Percentiles rank a stretch among this genome's conserved stretches.
Evolutionary conservation across 441 rosid genomes (phyloP).

Genomic region (Croton laevigatus): DNA sequence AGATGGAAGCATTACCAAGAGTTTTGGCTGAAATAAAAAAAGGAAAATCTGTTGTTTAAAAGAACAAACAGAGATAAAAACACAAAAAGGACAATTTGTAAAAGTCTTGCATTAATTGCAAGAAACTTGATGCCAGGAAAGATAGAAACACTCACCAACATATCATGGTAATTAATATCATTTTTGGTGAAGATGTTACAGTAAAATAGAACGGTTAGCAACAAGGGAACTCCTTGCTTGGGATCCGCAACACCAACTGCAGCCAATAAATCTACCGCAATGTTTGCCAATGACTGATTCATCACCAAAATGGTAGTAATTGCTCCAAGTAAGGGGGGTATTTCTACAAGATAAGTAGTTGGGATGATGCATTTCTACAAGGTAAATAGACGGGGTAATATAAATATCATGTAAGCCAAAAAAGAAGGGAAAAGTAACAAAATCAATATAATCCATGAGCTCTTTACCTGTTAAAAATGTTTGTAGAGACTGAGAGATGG

Average conservation of each 20-base stretch:
- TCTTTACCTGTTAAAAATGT: conserved; percentile 38
- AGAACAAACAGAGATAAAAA: neutral
- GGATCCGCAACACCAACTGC: conserved; percentile 62
- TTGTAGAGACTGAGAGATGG: conserved; percentile 41
- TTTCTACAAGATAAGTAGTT: conserved; percentile 35
- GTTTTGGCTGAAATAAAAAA: conserved; percentile 60
- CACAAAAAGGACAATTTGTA: conserved; percentile 14
- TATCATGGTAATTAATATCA: conserved; percentile 35
- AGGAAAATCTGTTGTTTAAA: neutral
- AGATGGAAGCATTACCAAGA: conserved; percentile 81
- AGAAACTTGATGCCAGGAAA: conserved; percentile 13
- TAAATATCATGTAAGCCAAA: neutral
- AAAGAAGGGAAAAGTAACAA: neutral
- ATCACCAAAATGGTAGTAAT: conserved; percentile 65
- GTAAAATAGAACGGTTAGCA: conserved; percentile 73
- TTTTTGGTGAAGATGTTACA: conserved; percentile 63
- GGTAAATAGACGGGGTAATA: conserved; percentile 15
- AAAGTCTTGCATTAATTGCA: conserved; percentile 16
- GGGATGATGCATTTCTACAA: conserved; percentile 41
- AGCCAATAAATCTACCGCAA: conserved; percentile 59
- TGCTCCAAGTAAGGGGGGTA: conserved; percentile 62
- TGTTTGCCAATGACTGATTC: conserved; percentile 58
- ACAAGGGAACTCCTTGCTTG: conserved; percentile 67
- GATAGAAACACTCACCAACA: conserved; percentile 54
- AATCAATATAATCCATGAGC: conserved; percentile 7